phyloP scores from a whole-genome alignment of 176 grass and related monocot genomes.

The Eleusine coracana region DNA sequence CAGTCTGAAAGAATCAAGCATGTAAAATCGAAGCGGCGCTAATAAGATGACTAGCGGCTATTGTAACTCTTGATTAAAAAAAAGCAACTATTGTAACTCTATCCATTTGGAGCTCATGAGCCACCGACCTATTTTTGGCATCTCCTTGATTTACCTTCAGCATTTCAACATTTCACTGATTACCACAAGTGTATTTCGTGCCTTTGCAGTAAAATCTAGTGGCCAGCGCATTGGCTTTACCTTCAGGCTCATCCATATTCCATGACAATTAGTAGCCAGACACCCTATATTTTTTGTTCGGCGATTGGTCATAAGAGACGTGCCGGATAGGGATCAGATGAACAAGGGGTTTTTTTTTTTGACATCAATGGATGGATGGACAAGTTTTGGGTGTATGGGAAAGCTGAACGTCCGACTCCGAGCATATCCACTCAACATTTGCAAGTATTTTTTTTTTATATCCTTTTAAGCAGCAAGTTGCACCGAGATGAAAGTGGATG shows the following conservation, averaged over 20 bases:
- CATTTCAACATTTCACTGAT: not conserved
- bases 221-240: too few relatives aligned
- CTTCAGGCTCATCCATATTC: not conserved
- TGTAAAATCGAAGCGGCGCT: not conserved
- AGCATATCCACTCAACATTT: conserved; percentile 10
- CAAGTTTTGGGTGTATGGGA: not conserved
- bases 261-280: not conserved
- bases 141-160: not conserved
- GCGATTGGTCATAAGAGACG: not conserved
- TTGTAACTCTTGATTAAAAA: not conserved
- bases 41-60: not conserved
- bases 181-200: not conserved
- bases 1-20: not conserved
- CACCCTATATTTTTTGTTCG: not conserved
- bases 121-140: not conserved
- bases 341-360: too few relatives aligned
- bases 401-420: not conserved
- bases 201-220: too few relatives aligned
- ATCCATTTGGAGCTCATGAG: not conserved
- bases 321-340: not conserved
- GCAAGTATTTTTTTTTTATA: not conserved
- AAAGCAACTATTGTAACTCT: not conserved
- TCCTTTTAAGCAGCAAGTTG: conserved; percentile 35
- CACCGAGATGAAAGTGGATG: not conserved
- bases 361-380: too few relatives aligned